Evolutionary conservation across 345 rosid genomes (phyloP), one percentile per base, ranked within the genome.

Genomic region (Murraya koenigii): DNA sequence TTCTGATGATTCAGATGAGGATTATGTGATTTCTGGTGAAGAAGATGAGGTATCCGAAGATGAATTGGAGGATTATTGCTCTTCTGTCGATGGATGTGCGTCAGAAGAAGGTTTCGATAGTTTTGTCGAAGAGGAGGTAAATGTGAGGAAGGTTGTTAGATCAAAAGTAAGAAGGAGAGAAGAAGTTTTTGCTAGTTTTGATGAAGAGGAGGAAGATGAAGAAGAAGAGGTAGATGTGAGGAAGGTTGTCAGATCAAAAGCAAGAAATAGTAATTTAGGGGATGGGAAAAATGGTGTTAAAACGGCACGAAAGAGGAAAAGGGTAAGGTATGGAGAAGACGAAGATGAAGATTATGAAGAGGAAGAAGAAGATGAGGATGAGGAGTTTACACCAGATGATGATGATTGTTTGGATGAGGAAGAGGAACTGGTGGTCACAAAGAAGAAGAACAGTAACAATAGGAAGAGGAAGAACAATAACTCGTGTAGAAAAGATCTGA

Each of bases 1-100:
- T 71, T 97, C 99, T 2, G 98, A 96, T 82, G 97, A 88, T 79
- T 97, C 99, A 0, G 99, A 97, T 85, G 98, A 97, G 87, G 99
- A 97, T 89, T 97, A 91, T 79, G 98, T 93, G 47, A 80, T 90
- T 82, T 96, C 97, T 0, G 85, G 89, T 54, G 97, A 89, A 82
- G 94, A 88, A 71, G 83, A 82, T 47, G 89, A 84, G 55, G 91
- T 81, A 22, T 89, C 97, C 1, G 97, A 88, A 59, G 92, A 88
- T 81, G 91, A 87, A 47, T 82, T 79, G 26, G 93, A 80, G 69
- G 97, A 91, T 80, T 86, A 82, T 77, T 86, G 83, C 13, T 84
- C 80, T 7, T 86, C 89, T 8, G 75, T 83, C 28, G 94, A 90
- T 75, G 95, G 80, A 61, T 85, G 76, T 75, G 85, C 83, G 0